Conservation (phyloP, 305 asterid species). For the Rubia tinctorum region DNA sequence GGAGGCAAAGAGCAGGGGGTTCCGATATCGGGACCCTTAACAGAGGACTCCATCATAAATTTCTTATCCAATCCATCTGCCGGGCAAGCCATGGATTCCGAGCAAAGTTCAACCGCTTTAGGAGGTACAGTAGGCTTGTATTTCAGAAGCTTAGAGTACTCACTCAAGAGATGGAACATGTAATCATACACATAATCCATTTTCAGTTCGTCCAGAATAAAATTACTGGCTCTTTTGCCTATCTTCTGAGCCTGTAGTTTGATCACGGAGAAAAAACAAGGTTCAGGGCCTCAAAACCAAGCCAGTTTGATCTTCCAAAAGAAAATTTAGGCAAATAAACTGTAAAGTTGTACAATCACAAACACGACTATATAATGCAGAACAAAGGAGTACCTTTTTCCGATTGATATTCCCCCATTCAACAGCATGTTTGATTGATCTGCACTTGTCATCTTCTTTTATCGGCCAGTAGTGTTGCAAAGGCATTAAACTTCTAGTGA, state of each 20-base stretch:
- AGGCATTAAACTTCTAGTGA: conserved; percentile 79
- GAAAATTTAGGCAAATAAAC: too few species aligned
- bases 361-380: background rate
- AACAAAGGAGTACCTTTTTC: conserved; percentile 47
- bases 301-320: background rate
- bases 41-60: conserved; percentile 66
- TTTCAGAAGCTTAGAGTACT: conserved; percentile 68
- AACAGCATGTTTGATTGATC: conserved; percentile 84
- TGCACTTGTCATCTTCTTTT: conserved; percentile 74
- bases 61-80: conserved; percentile 57
- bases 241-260: conserved; percentile 62
- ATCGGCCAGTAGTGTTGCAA: conserved; percentile 92
- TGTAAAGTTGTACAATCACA: too few species aligned
- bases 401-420: conserved; percentile 80
- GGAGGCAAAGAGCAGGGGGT: conserved; percentile 67
- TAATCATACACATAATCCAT: conserved; percentile 87
- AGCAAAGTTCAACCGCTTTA: conserved; percentile 71
- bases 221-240: conserved; percentile 62
- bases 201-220: conserved; percentile 55
- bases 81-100: conserved; percentile 71
- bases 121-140: conserved; percentile 71
- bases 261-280: background rate
- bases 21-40: conserved; percentile 37
- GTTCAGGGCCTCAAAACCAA: background rate
- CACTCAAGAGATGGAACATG: conserved; percentile 82